These are phyloP conservation scores for Phlegmacium glaucopus DNA, from an alignment of 768 basidiomycete genomes.

Conservation along the genomic window DNA sequence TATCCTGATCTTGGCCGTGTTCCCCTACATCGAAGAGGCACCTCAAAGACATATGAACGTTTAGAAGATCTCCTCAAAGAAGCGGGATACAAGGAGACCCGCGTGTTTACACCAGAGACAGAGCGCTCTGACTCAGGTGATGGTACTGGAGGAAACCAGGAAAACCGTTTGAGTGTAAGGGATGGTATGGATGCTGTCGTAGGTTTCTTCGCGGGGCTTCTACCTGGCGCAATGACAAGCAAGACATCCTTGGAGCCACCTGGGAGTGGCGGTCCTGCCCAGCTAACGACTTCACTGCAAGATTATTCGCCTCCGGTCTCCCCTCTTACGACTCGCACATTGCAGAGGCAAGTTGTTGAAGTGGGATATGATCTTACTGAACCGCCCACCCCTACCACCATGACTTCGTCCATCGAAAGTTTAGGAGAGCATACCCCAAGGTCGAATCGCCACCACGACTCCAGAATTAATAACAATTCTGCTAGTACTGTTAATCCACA, in stretches of 20 bases:
- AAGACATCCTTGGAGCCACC: slow-evolving; percentile 8
- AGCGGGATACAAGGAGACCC: slow-evolving; percentile 91
- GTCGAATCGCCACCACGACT: slow-evolving; percentile 7
- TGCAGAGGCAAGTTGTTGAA: slow-evolving; percentile 11
- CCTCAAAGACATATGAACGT: slow-evolving; percentile 76
- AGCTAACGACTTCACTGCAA: slow-evolving; percentile 13
- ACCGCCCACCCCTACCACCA: slow-evolving; percentile 24
- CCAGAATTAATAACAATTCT: slow-evolving; percentile 5
- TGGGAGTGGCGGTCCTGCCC: background rate
- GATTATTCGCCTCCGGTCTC: slow-evolving; percentile 31
- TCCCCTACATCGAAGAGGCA: slow-evolving; percentile 75
- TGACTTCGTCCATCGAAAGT: slow-evolving; percentile 35
- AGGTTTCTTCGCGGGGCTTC: slow-evolving; percentile 62
- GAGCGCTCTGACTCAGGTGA: slow-evolving; percentile 43
- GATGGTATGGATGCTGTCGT: slow-evolving; percentile 62
- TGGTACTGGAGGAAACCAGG: slow-evolving; percentile 21
- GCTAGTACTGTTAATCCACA: slow-evolving; percentile 3
- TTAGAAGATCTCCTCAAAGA: slow-evolving; percentile 84
- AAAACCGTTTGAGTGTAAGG: slow-evolving; percentile 34
- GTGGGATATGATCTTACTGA: slow-evolving; percentile 17
- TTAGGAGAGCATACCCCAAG: slow-evolving; percentile 23
- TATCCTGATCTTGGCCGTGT: slow-evolving; percentile 68
- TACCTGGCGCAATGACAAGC: slow-evolving; percentile 36
- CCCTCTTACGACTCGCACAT: slow-evolving; percentile 23
- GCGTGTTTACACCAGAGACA: slow-evolving; percentile 82